phyloP scores from a whole-genome alignment of 768 basidiomycete species.

The Amanita muscaria region DNA sequence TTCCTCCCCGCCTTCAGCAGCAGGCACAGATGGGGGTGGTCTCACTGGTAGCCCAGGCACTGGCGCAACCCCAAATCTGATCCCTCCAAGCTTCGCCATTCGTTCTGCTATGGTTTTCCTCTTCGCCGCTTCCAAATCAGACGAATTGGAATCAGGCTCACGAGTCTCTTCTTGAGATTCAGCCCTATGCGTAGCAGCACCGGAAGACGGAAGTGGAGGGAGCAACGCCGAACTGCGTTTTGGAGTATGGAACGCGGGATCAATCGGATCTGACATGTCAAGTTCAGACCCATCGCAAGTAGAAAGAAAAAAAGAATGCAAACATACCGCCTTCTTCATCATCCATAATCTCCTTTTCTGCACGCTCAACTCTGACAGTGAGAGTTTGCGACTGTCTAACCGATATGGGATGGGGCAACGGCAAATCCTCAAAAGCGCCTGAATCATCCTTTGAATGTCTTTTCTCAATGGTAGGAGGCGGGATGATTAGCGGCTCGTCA shows the following conservation, averaged over 20 bases:
- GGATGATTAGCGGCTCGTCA: constrained; percentile 15
- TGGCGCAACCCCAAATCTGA: constrained; percentile 73
- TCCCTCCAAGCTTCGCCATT: constrained; percentile 90
- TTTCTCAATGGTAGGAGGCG: constrained; percentile 12
- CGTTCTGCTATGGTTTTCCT: constrained; percentile 79
- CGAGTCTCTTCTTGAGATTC: constrained; percentile 4
- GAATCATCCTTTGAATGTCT: not conserved
- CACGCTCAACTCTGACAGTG: constrained; percentile 16
- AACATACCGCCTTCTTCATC: constrained; percentile 55
- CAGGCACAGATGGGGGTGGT: constrained; percentile 19
- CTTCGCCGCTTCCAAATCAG: constrained; percentile 42
- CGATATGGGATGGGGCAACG: constrained; percentile 11
- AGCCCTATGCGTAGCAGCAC: too few species aligned
- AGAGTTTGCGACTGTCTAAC: constrained; percentile 14
- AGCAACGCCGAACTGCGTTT: constrained; percentile 20
- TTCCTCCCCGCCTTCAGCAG: constrained; percentile 3
- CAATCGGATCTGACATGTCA: constrained; percentile 49
- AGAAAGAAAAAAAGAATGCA: not conserved
- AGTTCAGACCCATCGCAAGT: too few species aligned
- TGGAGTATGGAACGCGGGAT: constrained; percentile 53
- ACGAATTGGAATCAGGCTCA: constrained; percentile 13
- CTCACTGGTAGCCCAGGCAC: constrained; percentile 27
- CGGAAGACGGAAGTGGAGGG: not conserved
- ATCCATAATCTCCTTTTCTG: constrained; percentile 39
- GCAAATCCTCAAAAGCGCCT: constrained; percentile 8